A percentile compares a stretch with the other conserved stretches of the same genome.
Evolutionary conservation across 139 green algal species (phyloP).

Genomic region (Tetradesmus obliquus): DNA sequence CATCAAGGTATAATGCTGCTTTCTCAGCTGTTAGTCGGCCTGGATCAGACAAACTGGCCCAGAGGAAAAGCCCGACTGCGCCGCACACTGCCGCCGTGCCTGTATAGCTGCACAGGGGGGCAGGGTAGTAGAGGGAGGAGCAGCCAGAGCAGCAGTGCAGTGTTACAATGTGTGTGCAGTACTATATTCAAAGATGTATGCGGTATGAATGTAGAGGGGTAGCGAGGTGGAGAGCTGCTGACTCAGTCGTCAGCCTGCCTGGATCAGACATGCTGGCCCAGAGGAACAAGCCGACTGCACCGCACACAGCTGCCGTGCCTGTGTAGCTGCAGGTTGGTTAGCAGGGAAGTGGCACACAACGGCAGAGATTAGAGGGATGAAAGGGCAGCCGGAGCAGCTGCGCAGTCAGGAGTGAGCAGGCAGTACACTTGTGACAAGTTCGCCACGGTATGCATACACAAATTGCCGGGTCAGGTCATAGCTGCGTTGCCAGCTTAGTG

Average conservation of each 20-base stretch:
- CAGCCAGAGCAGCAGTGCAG: too few relatives aligned
- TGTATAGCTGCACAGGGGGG: slow-evolving; percentile 43
- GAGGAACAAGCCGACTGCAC: slow-evolving; percentile 45
- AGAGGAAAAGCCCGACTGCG: slow-evolving; percentile 49
- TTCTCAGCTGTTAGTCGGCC: slow-evolving; percentile 53
- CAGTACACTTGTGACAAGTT: too few relatives aligned
- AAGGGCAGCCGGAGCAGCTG: too few relatives aligned
- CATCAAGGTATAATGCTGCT: slow-evolving; percentile 9
- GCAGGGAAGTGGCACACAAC: too few relatives aligned
- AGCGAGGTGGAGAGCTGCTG: background rate
- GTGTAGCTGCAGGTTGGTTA: slow-evolving; percentile 37
- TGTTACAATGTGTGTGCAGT: too few relatives aligned
- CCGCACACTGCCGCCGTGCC: slow-evolving; percentile 45
- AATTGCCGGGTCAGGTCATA: too few relatives aligned
- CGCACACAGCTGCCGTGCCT: slow-evolving; percentile 43
- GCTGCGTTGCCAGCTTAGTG: too few relatives aligned
- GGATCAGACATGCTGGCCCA: background rate
- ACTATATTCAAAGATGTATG: too few relatives aligned
- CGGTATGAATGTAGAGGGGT: background rate
- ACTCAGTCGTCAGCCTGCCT: background rate
- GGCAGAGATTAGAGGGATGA: too few relatives aligned
- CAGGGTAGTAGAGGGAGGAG: background rate
- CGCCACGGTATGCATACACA: too few relatives aligned
- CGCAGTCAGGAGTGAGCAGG: too few relatives aligned
- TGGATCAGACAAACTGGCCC: slow-evolving; percentile 58